Percentiles rank a stretch among this genome's conserved stretches.
These are phyloP conservation scores for Botrytis fragariae DNA, from an alignment of 2,329 filamentous ascomycete species.

Conservation along the genomic window DNA sequence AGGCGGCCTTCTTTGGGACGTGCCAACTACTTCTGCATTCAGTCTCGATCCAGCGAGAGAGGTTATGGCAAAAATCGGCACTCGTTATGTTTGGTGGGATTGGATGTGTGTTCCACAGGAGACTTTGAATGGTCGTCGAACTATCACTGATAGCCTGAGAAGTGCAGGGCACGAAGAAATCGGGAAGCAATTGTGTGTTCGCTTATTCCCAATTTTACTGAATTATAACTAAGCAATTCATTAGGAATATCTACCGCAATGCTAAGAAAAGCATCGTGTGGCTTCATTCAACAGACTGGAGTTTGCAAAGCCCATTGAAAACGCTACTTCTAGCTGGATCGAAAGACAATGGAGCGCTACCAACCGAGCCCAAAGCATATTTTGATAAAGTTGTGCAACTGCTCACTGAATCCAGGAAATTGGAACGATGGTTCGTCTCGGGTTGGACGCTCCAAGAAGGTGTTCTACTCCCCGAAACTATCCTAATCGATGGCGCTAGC, in stretches of 20 bases:
- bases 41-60: background rate
- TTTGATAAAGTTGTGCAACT: background rate
- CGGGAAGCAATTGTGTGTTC: background rate
- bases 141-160: background rate
- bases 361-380: background rate
- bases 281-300: constrained; percentile 3
- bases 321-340: background rate
- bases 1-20: background rate
- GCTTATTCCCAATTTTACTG: background rate
- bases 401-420: background rate
- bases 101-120: constrained; percentile 6
- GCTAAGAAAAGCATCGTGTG: constrained; percentile 2
- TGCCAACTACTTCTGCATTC: background rate
- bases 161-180: background rate
- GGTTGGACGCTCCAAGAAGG: constrained; percentile 5
- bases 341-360: background rate
- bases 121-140: no score
- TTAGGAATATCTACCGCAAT: background rate
- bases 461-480: background rate
- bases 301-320: background rate
- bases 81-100: background rate
- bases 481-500: background rate
- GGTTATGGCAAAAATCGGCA: background rate
- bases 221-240: background rate
- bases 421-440: background rate